These are phyloP conservation scores for Fusarium napiforme DNA, from an alignment of 2,329 filamentous ascomycete genomes.

Conservation along the genomic window DNA sequence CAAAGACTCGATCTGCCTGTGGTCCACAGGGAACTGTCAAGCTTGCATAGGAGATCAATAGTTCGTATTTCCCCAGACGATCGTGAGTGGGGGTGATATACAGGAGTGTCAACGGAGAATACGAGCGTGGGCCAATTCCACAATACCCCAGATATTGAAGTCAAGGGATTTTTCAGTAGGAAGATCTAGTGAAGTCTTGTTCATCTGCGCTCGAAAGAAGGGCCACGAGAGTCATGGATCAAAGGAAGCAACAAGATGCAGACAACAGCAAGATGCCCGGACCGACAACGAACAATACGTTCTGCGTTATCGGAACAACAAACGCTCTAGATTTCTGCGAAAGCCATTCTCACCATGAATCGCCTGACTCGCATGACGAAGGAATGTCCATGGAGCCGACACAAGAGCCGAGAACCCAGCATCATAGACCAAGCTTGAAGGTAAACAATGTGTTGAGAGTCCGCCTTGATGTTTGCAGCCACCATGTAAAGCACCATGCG, in stretches of 20 bases:
- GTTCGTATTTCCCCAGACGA: constrained; percentile 28
- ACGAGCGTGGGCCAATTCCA: background rate
- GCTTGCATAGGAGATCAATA: background rate
- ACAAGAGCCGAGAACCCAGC: background rate
- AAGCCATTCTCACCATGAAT: constrained; percentile 2
- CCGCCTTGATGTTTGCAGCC: constrained; percentile 7
- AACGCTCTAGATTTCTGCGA: background rate
- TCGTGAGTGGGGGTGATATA: constrained; percentile 23
- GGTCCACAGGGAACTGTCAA: background rate
- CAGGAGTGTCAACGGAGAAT: constrained; percentile 10
- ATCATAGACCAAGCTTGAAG: constrained; percentile 16
- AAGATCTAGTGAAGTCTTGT: background rate
- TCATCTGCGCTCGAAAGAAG: background rate
- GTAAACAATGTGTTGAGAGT: background rate
- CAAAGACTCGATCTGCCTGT: background rate
- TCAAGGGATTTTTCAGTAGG: background rate
- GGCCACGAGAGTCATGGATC: background rate
- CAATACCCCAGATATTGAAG: constrained; percentile 10
- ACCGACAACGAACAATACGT: background rate
- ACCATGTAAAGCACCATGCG: background rate
- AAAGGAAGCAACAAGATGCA: background rate
- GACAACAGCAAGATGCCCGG: background rate
- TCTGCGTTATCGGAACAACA: constrained; percentile 8
- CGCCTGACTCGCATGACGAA: background rate
- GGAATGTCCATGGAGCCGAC: constrained; percentile 16